Evolutionary conservation across 305 asterid genomes (phyloP).

Genomic region (Striga hermonthica): DNA sequence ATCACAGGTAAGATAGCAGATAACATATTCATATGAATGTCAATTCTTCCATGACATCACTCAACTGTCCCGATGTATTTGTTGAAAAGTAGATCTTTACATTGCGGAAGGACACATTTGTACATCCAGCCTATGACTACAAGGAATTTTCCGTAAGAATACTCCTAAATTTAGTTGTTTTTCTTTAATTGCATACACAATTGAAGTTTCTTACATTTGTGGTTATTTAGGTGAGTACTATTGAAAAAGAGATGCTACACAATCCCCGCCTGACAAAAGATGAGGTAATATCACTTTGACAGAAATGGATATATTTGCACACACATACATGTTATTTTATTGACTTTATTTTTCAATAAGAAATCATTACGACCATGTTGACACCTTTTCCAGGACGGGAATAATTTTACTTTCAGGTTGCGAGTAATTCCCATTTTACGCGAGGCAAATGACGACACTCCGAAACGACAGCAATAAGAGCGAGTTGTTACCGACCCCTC

Average conservation of each 20-base stretch:
- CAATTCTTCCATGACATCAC: constrained; percentile 15
- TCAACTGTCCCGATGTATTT: constrained; percentile 9
- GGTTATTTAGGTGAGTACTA: constrained; percentile 63
- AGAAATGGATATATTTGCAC: neutral
- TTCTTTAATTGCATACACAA: constrained; percentile 9
- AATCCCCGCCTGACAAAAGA: constrained; percentile 90
- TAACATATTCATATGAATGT: constrained; percentile 7
- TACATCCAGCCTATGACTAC: constrained; percentile 97
- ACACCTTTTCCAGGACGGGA: no score
- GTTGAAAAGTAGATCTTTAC: constrained; percentile 65
- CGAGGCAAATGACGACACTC: no score
- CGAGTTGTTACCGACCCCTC: no score
- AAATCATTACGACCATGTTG: no score
- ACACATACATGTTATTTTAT: neutral
- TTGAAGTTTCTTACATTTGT: constrained; percentile 27
- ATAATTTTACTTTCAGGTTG: no score
- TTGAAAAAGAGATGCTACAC: constrained; percentile 79
- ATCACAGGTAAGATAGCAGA: constrained; percentile 65
- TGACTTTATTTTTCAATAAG: no score
- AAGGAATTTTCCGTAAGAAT: constrained; percentile 82
- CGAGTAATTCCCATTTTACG: no score
- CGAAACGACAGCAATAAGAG: no score
- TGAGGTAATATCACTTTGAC: constrained; percentile 42
- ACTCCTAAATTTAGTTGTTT: constrained; percentile 7
- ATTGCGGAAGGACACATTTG: constrained; percentile 73